A percentile compares a stretch with the other conserved stretches of the same genome.
phyloP scores from a whole-genome alignment of 768 basidiomycete genomes.

The Austroboletus festivus region DNA sequence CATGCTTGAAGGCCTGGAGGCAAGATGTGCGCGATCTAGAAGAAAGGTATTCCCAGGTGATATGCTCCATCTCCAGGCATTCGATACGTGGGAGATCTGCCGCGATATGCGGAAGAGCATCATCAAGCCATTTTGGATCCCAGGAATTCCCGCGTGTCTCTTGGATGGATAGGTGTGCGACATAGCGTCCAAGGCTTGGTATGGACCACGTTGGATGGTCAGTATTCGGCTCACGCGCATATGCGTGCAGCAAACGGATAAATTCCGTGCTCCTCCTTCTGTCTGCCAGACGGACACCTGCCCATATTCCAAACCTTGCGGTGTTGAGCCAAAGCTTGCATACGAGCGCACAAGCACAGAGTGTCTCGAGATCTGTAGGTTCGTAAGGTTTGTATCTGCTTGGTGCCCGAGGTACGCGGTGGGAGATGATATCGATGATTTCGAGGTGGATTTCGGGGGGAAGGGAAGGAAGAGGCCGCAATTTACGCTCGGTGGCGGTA shows the following conservation, averaged over 20 bases:
- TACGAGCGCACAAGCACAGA: conserved; percentile 28
- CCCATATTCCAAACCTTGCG: conserved; percentile 25
- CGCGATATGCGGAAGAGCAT: conserved; percentile 24
- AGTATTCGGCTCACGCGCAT: conserved; percentile 9
- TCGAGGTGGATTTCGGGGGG: conserved; percentile 31
- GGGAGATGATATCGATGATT: conserved; percentile 26
- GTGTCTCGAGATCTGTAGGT: conserved; percentile 16
- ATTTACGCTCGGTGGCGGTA: conserved; percentile 4
- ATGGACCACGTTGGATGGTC: conserved; percentile 37
- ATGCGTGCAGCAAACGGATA: conserved; percentile 16
- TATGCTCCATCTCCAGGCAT: conserved; percentile 27
- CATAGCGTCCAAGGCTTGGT: conserved; percentile 60
- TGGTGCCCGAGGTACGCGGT: conserved; percentile 10
- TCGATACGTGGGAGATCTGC: conserved; percentile 19
- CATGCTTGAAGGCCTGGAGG: conserved; percentile 22
- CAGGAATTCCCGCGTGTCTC: conserved; percentile 31
- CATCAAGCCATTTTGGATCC: conserved; percentile 34
- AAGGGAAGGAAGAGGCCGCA: conserved; percentile 15
- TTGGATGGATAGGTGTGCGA: conserved; percentile 24
- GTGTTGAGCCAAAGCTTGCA: conserved; percentile 30
- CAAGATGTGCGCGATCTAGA: conserved; percentile 24
- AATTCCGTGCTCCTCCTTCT: conserved; percentile 21
- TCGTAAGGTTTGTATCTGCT: conserved; percentile 12
- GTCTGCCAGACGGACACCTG: conserved; percentile 15
- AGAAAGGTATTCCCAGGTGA: conserved; percentile 34